Evolutionary conservation across 1,139 yeast genomes (phyloP).

Genomic region (Kodamaea alishanica): DNA sequence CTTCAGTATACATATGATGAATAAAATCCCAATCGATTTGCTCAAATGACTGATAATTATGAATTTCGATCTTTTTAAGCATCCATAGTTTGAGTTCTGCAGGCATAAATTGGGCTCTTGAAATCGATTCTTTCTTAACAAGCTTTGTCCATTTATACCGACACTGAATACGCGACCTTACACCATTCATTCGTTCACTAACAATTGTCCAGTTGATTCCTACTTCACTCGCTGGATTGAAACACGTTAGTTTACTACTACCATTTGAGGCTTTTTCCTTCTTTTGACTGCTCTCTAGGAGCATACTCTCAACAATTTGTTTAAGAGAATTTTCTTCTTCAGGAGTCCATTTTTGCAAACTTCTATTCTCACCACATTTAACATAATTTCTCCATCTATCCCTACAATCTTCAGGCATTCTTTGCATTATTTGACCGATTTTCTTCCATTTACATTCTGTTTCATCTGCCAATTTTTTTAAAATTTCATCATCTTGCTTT

Average conservation of each 20-base stretch:
- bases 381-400: conserved; percentile 95
- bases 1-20: conserved; percentile 16
- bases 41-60: conserved; percentile 45
- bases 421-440: conserved; percentile 70
- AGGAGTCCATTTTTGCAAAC: conserved; percentile 71
- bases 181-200: conserved; percentile 84
- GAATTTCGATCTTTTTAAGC: conserved; percentile 45
- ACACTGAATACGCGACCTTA: conserved; percentile 87
- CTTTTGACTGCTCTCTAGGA: conserved; percentile 14
- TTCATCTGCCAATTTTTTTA: conserved; percentile 59
- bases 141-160: conserved; percentile 91
- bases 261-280: conserved; percentile 16
- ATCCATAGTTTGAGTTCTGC: conserved; percentile 56
- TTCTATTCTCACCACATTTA: conserved; percentile 77
- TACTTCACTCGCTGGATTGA: conserved; percentile 6
- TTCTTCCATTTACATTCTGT: conserved; percentile 83
- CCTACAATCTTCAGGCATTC: conserved; percentile 98
- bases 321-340: conserved; percentile 67
- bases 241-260: conserved; percentile 10
- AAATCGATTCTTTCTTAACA: conserved; percentile 54
- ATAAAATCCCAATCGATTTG: conserved; percentile 59
- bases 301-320: conserved; percentile 49
- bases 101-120: conserved; percentile 49
- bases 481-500: conserved; percentile 65
- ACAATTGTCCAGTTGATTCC: conserved; percentile 86